A percentile compares a stretch with the other conserved stretches of the same genome.
Conservation (phyloP, 2,329 filamentous ascomycete species). For the Hymenoscyphus infarciens region DNA sequence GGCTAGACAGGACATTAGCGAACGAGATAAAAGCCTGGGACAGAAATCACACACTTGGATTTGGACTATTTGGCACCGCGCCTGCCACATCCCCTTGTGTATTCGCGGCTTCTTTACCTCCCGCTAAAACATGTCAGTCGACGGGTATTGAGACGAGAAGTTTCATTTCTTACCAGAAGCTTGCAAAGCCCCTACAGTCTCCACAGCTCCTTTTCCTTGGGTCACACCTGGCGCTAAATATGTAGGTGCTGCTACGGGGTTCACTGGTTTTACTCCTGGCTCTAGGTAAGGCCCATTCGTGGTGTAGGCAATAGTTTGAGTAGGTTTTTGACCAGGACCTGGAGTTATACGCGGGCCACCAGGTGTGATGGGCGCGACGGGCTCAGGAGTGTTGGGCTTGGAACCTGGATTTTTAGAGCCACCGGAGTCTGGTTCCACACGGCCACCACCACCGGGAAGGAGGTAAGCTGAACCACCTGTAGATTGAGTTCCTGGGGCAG, state of each 20-base stretch:
- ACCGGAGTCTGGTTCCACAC: not conserved
- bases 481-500: not conserved
- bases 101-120: not conserved
- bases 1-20: conserved; percentile 6
- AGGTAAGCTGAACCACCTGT: not conserved
- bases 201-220: not conserved
- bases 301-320: not conserved
- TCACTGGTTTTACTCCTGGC: not conserved
- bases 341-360: not conserved
- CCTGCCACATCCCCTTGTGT: not conserved
- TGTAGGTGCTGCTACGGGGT: not conserved
- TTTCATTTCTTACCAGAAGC: too few species aligned
- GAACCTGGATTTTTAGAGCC: not conserved
- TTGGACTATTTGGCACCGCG: not conserved
- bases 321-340: not conserved
- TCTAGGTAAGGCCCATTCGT: not conserved
- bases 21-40: not conserved
- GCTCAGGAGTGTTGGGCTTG: not conserved
- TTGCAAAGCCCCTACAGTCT: too few species aligned
- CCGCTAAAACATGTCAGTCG: too few species aligned
- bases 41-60: not conserved
- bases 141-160: too few species aligned
- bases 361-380: not conserved
- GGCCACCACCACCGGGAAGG: not conserved
- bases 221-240: not conserved